Evolutionary conservation across 2,329 filamentous ascomycete genomes (phyloP).

Genomic region (Scopulariopsis brevicaulis): DNA sequence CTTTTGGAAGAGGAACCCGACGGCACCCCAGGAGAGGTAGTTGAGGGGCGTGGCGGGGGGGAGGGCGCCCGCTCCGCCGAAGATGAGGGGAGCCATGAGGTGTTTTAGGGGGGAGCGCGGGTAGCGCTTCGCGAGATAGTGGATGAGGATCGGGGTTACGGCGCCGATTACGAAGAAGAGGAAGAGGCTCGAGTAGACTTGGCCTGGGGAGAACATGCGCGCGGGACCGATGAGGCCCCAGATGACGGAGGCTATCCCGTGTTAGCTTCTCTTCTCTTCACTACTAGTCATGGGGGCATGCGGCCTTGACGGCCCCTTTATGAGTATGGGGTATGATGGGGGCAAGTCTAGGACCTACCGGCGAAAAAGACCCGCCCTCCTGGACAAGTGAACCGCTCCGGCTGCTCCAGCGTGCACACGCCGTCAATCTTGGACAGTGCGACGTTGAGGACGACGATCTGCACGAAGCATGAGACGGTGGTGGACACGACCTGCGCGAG

Average conservation of each 20-base stretch:
- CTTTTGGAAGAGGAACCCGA: conserved; percentile 62
- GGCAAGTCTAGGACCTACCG: conserved; percentile 31
- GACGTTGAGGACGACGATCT: conserved; percentile 52
- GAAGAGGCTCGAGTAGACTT: conserved; percentile 50
- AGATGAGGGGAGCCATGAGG: conserved; percentile 52
- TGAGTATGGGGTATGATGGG: neutral
- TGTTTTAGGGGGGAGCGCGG: conserved; percentile 37
- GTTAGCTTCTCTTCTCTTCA: neutral
- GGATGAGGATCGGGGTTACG: conserved; percentile 37
- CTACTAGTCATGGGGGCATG: neutral
- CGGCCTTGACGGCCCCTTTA: neutral
- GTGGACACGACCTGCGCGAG: conserved; percentile 54
- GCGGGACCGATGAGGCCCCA: conserved; percentile 56
- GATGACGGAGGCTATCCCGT: conserved; percentile 44
- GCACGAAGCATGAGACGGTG: conserved; percentile 54
- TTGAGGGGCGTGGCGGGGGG: conserved; percentile 62
- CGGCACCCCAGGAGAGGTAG: conserved; percentile 62
- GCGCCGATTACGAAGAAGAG: conserved; percentile 48
- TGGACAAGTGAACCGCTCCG: conserved; percentile 51
- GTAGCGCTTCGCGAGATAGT: conserved; percentile 34
- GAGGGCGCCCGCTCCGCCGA: conserved; percentile 46
- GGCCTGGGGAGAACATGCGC: conserved; percentile 51
- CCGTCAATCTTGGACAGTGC: conserved; percentile 48
- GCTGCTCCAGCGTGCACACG: conserved; percentile 47
- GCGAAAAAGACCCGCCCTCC: conserved; percentile 54